These are phyloP conservation scores for Penicillium daleae DNA, from an alignment of 495 filamentous ascomycete genomes.

Conservation along the genomic window DNA sequence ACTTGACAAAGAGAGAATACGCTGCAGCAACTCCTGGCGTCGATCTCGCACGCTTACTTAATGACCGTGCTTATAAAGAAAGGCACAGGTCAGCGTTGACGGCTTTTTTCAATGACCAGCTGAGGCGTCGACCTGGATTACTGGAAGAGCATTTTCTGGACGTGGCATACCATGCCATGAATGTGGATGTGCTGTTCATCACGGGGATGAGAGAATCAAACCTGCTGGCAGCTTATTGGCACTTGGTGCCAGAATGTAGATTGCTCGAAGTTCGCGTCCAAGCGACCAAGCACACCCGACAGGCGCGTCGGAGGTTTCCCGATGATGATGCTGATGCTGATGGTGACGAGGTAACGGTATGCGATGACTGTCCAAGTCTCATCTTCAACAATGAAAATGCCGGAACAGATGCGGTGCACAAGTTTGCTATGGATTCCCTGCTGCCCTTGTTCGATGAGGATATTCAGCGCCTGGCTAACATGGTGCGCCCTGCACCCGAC, in stretches of 20 bases:
- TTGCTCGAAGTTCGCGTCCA: slow-evolving; percentile 58
- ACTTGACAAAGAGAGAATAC: slow-evolving; percentile 62
- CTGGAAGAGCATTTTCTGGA: slow-evolving; percentile 60
- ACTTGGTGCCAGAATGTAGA: slow-evolving; percentile 59
- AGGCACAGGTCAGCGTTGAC: slow-evolving; percentile 60
- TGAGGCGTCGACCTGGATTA: slow-evolving; percentile 49
- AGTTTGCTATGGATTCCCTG: slow-evolving; percentile 50
- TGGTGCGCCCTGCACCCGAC: slow-evolving; percentile 54
- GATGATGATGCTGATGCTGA: slow-evolving; percentile 27
- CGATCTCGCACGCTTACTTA: slow-evolving; percentile 51
- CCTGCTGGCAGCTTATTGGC: slow-evolving; percentile 57
- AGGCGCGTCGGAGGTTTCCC: slow-evolving; percentile 40
- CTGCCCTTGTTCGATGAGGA: slow-evolving; percentile 56
- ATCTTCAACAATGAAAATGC: slow-evolving; percentile 54
- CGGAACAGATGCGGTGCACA: slow-evolving; percentile 43
- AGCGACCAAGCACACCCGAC: slow-evolving; percentile 49
- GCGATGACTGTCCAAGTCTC: slow-evolving; percentile 48
- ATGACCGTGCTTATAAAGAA: slow-evolving; percentile 64
- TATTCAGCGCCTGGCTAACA: slow-evolving; percentile 52
- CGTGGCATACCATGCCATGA: slow-evolving; percentile 46
- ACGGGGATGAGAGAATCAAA: slow-evolving; percentile 69
- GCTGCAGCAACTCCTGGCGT: slow-evolving; percentile 52
- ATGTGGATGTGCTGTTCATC: slow-evolving; percentile 62
- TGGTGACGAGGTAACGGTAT: slow-evolving; percentile 26
- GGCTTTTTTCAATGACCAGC: slow-evolving; percentile 55